A percentile compares a stretch with the other conserved stretches of the same genome.
These are phyloP conservation scores for Ceratobasidium sp. DNA, from an alignment of 1,284 basidiomycete species.

Conservation along the genomic window DNA sequence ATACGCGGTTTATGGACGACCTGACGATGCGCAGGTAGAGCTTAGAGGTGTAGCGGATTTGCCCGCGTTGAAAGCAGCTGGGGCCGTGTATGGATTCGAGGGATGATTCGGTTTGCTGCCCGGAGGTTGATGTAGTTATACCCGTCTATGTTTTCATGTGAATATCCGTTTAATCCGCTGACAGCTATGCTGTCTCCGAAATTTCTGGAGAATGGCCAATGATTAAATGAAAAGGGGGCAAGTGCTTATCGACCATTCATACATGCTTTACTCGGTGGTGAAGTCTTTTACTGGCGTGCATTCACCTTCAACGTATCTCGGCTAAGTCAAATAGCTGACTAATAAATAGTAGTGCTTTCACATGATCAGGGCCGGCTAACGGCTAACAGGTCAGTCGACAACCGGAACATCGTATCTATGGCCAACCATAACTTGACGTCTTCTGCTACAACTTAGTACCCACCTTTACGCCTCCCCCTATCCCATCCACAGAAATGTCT, in stretches of 20 bases:
- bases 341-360: background rate
- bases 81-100: constrained; percentile 4
- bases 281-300: too few relatives aligned
- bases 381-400: constrained; percentile 4
- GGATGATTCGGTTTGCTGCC: background rate
- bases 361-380: constrained; percentile 34
- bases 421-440: constrained; percentile 19
- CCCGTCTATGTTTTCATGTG: background rate
- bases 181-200: background rate
- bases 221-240: too few relatives aligned
- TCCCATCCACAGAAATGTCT: constrained; percentile 1
- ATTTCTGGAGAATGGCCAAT: background rate
- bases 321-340: background rate
- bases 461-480: background rate
- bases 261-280: too few relatives aligned
- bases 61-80: constrained; percentile 16
- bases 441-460: background rate
- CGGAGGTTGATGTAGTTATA: background rate
- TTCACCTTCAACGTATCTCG: background rate
- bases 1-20: constrained; percentile 6
- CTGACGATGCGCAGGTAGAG: background rate
- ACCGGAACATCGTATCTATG: constrained; percentile 17
- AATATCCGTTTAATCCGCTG: background rate
- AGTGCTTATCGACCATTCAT: too few relatives aligned
- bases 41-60: constrained; percentile 15